Conservation (phyloP, 441 rosid species). For the Arabidopsis lyrata region DNA sequence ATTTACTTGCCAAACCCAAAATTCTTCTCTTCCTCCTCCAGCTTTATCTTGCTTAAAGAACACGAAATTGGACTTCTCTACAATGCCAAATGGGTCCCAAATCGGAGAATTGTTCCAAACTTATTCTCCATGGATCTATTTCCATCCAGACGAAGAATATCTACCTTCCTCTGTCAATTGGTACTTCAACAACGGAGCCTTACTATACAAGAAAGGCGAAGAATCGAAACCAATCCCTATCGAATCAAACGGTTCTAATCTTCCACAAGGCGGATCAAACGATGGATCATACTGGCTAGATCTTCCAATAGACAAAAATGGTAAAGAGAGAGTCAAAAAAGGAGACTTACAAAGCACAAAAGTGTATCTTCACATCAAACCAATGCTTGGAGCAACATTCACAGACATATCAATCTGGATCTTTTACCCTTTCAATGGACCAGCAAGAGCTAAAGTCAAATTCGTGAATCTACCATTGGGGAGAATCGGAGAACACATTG, state of each 20-base stretch:
- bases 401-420: conserved; percentile 79
- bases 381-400: conserved; percentile 79
- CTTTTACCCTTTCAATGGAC: conserved; percentile 88
- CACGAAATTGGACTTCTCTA: conserved; percentile 47
- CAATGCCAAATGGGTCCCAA: conserved; percentile 70
- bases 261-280: conserved; percentile 78
- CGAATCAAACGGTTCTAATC: conserved; percentile 68
- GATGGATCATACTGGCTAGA: conserved; percentile 85
- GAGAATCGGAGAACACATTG: conserved; percentile 82
- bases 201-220: conserved; percentile 66
- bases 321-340: conserved; percentile 63
- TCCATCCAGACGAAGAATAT: conserved; percentile 78
- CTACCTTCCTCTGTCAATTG: conserved; percentile 78
- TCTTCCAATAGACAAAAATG: conserved; percentile 61
- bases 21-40: neutral
- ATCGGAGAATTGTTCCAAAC: conserved; percentile 52
- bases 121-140: conserved; percentile 72
- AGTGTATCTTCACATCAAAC: conserved; percentile 76
- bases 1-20: conserved; percentile 52
- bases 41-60: conserved; percentile 71
- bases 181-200: conserved; percentile 74
- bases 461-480: conserved; percentile 59
- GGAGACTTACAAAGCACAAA: conserved; percentile 59
- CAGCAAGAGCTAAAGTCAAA: conserved; percentile 73
- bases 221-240: conserved; percentile 64